Evolutionary conservation across 176 grass and related monocot genomes (phyloP).

Genomic region (Leersia perrieri): DNA sequence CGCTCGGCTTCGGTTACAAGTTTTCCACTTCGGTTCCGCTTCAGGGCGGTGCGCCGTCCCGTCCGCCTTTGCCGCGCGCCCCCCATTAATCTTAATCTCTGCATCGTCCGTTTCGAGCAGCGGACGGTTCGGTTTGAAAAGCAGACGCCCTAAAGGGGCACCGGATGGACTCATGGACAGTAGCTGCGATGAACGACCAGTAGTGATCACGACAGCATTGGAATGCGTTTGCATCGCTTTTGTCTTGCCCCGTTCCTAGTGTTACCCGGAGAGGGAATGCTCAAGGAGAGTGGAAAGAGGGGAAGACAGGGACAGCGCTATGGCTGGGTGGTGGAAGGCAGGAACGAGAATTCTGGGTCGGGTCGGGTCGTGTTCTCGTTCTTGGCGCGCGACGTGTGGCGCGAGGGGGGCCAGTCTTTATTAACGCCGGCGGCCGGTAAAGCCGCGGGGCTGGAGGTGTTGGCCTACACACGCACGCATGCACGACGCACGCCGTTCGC

Average conservation of each 20-base stretch:
- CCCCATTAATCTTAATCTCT: not conserved
- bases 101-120: not conserved
- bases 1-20: not conserved
- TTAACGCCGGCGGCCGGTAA: constrained; percentile 12
- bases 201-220: not conserved
- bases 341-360: not conserved
- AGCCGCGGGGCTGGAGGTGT: not conserved
- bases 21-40: constrained; percentile 23
- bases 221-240: not conserved
- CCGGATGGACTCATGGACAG: too few species aligned
- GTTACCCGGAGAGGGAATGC: not conserved
- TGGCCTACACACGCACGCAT: too few species aligned
- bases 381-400: not conserved
- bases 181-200: not conserved
- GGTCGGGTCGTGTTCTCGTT: not conserved
- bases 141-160: not conserved
- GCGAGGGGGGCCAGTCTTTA: not conserved
- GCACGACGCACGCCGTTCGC: constrained; percentile 15
- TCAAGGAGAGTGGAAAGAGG: too few species aligned
- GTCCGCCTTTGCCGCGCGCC: not conserved
- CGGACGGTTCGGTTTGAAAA: not conserved
- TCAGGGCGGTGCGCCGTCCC: not conserved
- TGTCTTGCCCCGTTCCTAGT: not conserved
- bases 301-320: not conserved
- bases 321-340: not conserved